A percentile compares a stretch with the other conserved stretches of the same genome.
phyloP scores from a whole-genome alignment of 805 yeast genomes.

The Nakazawaea peltata region DNA sequence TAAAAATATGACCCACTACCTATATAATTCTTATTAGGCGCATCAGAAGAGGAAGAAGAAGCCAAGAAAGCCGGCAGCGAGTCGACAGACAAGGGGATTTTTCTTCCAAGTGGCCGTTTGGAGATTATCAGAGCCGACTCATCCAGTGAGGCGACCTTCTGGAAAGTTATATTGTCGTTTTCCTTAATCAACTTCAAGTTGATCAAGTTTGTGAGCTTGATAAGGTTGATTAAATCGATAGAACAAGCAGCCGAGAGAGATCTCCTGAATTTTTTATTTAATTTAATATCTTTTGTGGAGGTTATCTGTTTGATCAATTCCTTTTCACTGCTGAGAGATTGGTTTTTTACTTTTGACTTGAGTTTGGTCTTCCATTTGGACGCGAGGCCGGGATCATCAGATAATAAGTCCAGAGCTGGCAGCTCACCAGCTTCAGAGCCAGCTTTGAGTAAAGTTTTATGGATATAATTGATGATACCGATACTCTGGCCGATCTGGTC shows the following conservation, averaged over 20 bases:
- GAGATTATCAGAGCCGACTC: background rate
- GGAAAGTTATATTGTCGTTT: conserved; percentile 9
- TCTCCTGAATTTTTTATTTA: conserved; percentile 3
- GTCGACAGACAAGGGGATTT: conserved; percentile 8
- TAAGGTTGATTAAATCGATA: conserved; percentile 5
- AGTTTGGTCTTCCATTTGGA: background rate
- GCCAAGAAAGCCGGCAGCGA: conserved; percentile 3
- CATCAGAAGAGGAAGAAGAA: background rate
- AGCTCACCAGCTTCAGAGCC: conserved; percentile 2
- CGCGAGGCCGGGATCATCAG: too few relatives aligned
- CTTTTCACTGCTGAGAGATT: conserved; percentile 3
- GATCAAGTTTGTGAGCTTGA: conserved; percentile 5
- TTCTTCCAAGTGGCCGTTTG: conserved; percentile 5
- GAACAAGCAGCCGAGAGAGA: background rate
- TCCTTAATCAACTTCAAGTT: conserved; percentile 10
- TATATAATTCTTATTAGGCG: background rate
- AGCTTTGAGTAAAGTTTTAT: conserved; percentile 1
- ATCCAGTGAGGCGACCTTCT: background rate
- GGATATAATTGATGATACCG: conserved; percentile 6
- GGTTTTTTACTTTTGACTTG: background rate
- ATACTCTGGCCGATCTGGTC: conserved; percentile 5
- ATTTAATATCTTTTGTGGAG: conserved; percentile 5
- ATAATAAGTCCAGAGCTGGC: background rate
- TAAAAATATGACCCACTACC: conserved; percentile 7
- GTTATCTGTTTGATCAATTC: conserved; percentile 5